phyloP scores from a whole-genome alignment of 805 yeast genomes.

The Pichia ethanolica region DNA sequence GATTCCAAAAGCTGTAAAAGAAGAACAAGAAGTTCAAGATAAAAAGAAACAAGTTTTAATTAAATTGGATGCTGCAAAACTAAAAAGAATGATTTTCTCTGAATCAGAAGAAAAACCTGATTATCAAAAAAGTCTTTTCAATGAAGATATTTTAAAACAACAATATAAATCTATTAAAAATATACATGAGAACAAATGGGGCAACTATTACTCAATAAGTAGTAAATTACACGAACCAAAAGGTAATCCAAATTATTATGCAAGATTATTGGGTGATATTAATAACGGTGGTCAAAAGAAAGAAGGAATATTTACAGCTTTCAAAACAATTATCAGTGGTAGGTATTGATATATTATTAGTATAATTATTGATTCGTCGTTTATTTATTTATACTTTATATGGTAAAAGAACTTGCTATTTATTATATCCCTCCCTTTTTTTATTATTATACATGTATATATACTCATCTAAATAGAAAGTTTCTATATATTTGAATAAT shows the following conservation, averaged over 20 bases:
- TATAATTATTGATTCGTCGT: background rate
- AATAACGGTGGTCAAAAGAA: constrained; percentile 53
- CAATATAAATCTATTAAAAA: constrained; percentile 55
- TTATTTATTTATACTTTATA: no score
- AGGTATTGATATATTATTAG: constrained; percentile 31
- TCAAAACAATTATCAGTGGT: constrained; percentile 73
- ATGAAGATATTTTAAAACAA: constrained; percentile 38
- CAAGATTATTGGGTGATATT: constrained; percentile 61
- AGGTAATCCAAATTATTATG: constrained; percentile 77
- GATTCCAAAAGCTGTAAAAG: constrained; percentile 31
- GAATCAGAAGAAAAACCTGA: constrained; percentile 31
- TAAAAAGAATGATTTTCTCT: constrained; percentile 33
- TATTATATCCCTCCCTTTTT: no score
- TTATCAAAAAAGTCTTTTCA: constrained; percentile 42
- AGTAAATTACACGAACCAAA: constrained; percentile 69
- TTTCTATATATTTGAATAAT: no score
- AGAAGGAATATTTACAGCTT: constrained; percentile 57
- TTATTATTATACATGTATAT: no score
- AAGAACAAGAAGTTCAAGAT: constrained; percentile 24
- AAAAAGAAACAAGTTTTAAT: constrained; percentile 31
- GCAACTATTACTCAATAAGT: constrained; percentile 53
- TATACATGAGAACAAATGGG: constrained; percentile 53
- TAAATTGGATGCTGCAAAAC: constrained; percentile 27
- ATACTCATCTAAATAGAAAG: no score
- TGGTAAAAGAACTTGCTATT: no score